These are phyloP conservation scores for Coemansia sp. DNA, from an alignment of 192 early-diverging fungal genomes.

Conservation along the genomic window DNA sequence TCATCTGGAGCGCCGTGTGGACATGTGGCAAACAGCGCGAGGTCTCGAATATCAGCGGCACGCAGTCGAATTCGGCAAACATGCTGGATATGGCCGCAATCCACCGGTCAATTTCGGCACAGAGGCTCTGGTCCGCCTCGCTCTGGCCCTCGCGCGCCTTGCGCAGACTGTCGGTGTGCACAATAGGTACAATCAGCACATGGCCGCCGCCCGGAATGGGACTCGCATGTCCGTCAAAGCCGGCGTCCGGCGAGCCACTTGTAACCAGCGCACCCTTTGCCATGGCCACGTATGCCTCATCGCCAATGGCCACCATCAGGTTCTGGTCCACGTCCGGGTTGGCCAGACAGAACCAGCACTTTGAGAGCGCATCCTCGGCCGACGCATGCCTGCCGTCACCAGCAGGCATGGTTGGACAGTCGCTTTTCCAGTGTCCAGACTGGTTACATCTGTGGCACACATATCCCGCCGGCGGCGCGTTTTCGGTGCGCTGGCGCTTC, in stretches of 20 bases:
- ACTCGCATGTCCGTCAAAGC: slow-evolving; percentile 16
- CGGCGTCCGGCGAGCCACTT: slow-evolving; percentile 8
- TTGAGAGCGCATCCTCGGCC: slow-evolving; percentile 24
- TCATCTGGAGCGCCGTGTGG: slow-evolving; percentile 34
- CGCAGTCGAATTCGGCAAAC: slow-evolving; percentile 57
- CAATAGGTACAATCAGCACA: slow-evolving; percentile 68
- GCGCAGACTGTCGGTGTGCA: slow-evolving; percentile 49
- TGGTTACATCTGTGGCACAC: slow-evolving; percentile 52
- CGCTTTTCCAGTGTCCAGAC: slow-evolving; percentile 52
- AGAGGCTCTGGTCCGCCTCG: slow-evolving; percentile 50
- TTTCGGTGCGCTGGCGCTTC: slow-evolving; percentile 23
- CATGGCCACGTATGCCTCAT: slow-evolving; percentile 76
- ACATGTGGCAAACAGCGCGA: slow-evolving; percentile 52
- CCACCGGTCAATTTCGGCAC: slow-evolving; percentile 56
- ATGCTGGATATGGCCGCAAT: slow-evolving; percentile 23
- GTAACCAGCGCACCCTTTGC: slow-evolving; percentile 82
- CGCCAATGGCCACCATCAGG: slow-evolving; percentile 78
- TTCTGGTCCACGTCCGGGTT: slow-evolving; percentile 89
- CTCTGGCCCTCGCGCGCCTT: slow-evolving; percentile 26
- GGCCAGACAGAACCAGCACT: slow-evolving; percentile 95
- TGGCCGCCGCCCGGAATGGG: slow-evolving; percentile 79
- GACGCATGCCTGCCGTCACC: slow-evolving; percentile 1
- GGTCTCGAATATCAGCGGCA: slow-evolving; percentile 73
- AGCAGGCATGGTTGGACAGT: slow-evolving; percentile 38
- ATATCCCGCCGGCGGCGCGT: slow-evolving; percentile 44